Conservation (phyloP, 371 early-diverging fungal species). For the Circinella umbellata region DNA sequence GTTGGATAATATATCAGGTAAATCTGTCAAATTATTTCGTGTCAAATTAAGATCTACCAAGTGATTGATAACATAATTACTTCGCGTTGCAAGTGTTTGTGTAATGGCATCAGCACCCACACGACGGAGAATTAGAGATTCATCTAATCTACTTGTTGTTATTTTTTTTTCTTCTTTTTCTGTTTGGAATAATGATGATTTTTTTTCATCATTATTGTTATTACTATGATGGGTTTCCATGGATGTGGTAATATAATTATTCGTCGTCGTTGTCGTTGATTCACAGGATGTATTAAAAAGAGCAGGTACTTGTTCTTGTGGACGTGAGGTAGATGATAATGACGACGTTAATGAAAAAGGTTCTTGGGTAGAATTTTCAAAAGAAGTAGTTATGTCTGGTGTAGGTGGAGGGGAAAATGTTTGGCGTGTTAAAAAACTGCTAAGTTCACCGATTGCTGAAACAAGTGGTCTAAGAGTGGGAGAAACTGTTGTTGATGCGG, state of each 20-base stretch:
- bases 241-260: neutral
- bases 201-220: neutral
- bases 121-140: constrained; percentile 8
- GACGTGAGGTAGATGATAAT: neutral
- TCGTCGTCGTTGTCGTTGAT: neutral
- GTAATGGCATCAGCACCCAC: neutral
- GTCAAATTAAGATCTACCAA: constrained; percentile 1
- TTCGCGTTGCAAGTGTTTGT: neutral
- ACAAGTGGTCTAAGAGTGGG: constrained; percentile 1
- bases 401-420: neutral
- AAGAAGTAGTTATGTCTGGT: neutral
- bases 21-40: neutral
- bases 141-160: neutral
- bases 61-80: neutral
- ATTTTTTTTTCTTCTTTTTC: neutral
- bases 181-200: neutral
- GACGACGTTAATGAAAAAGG: neutral
- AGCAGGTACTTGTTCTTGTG: neutral
- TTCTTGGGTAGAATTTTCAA: neutral
- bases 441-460: neutral
- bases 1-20: neutral
- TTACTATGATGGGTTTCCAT: neutral
- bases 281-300: neutral
- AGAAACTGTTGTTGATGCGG: neutral
- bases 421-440: constrained; percentile 6